phyloP scores from a whole-genome alignment of 2,329 filamentous ascomycete genomes.

The Aphanocladium album region DNA sequence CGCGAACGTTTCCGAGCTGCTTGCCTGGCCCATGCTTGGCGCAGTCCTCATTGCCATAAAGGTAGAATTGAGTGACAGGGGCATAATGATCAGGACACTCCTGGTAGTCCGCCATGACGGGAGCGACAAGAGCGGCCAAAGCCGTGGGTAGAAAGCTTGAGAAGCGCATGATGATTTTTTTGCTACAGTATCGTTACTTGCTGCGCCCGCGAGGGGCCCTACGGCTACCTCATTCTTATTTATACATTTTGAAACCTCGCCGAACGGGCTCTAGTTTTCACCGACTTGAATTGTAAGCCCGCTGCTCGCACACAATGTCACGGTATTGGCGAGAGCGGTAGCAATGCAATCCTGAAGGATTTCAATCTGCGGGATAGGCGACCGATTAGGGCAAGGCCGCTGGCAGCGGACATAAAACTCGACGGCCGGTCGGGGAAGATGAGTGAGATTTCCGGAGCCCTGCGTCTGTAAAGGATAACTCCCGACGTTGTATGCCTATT shows the following conservation, averaged over 20 bases:
- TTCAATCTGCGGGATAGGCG: not conserved
- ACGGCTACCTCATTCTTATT: not conserved
- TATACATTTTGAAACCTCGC: not conserved
- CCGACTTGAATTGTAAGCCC: not conserved
- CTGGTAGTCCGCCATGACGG: not conserved
- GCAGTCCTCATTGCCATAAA: not conserved
- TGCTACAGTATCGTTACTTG: no score
- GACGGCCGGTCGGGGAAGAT: not conserved
- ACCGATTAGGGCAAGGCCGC: not conserved
- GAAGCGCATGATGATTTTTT: not conserved
- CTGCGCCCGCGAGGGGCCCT: not conserved
- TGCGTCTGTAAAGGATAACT: not conserved
- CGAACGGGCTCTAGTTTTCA: not conserved
- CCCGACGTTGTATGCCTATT: no score
- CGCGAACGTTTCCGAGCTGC: not conserved
- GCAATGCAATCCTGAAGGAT: slow-evolving; percentile 5
- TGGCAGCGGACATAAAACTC: not conserved
- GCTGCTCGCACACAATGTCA: not conserved
- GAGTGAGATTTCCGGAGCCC: not conserved
- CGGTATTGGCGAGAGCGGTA: not conserved
- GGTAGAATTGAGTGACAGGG: slow-evolving; percentile 4
- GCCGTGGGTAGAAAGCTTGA: not conserved
- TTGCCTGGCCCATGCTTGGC: not conserved
- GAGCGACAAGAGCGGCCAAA: slow-evolving; percentile 1
- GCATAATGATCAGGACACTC: slow-evolving; percentile 1